Evolutionary conservation across 768 basidiomycete genomes (phyloP), one percentile per base, ranked within the genome.

Genomic region (Auriscalpium vulgare): DNA sequence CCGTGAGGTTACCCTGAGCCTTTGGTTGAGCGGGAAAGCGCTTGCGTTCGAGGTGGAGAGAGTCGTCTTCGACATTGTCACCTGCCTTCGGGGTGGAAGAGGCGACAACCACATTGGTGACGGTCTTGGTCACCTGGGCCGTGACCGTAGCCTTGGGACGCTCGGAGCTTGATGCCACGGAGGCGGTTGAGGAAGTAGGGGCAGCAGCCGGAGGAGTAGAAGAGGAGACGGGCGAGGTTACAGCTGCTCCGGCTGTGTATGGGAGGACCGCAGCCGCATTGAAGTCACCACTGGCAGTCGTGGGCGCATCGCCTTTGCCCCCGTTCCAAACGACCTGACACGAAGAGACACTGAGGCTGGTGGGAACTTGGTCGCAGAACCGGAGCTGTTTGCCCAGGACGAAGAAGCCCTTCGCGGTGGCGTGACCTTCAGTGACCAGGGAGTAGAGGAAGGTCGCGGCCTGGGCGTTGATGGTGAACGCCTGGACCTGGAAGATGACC

Each of bases 401-500:
- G 8, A 83, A 79, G 58, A 86, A 76, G 38, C 80, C 78, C 36
- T 69, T 59, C 60, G 74, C 72, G 23, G 73, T 69, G 8, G 77
- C 75, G 59, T 80, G 68, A 35, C 79, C 83, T 63, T 79, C 69
- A 34, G 66, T 47, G 34, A 83, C 73, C 52, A 89, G 76, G 50
- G 69, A 67, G 47, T 70, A 69, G 54, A 90, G 72, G 60, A 83
- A 76, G 29, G 65, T 56, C 34, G 81, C 78, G 7, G 87, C 85
- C 17, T 76, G 60, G 9, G 76, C 76, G 62, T 90, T 90, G 70
- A 80, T 80, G 11, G 73, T 73, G 72, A 84, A 85, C 10, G 84
- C 87, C 53, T 77, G 76, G 51, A 76, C 78, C 70, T 91, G 88
- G 47, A 91, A 74, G 29, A 78, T 73, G 60, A 89, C 74, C 68